These are phyloP conservation scores for Pestalotiopsis sp. DNA, from an alignment of 2,329 filamentous ascomycete species.

Conservation along the genomic window DNA sequence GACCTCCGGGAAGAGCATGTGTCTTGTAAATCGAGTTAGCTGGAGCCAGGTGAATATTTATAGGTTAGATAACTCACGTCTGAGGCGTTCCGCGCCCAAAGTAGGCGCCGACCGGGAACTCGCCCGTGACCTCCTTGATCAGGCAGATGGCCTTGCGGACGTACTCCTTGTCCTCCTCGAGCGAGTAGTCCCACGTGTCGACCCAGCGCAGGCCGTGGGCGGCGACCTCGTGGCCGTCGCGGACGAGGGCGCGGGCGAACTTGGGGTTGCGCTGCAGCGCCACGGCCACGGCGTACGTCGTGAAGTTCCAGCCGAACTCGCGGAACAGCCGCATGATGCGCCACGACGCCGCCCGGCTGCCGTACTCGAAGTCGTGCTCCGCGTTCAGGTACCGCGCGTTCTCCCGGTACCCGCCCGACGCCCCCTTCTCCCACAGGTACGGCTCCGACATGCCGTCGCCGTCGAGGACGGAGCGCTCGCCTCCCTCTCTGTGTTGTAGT, in stretches of 20 bases:
- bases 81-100: conserved; percentile 35
- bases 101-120: conserved; percentile 37
- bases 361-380: conserved; percentile 28
- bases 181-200: conserved; percentile 40
- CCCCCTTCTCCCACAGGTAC: conserved; percentile 28
- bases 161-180: conserved; percentile 40
- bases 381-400: conserved; percentile 23
- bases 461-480: conserved; percentile 27
- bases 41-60: not conserved
- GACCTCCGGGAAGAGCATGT: conserved; percentile 27
- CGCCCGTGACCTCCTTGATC: conserved; percentile 34
- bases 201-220: conserved; percentile 45
- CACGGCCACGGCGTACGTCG: conserved; percentile 41
- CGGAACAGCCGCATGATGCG: conserved; percentile 42
- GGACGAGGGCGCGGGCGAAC: conserved; percentile 40
- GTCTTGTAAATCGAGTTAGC: not conserved
- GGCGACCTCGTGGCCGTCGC: conserved; percentile 43
- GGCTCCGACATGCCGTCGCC: conserved; percentile 26
- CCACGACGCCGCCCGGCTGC: conserved; percentile 33
- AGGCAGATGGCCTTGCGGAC: conserved; percentile 39
- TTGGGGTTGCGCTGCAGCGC: conserved; percentile 42
- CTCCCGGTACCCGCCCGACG: conserved; percentile 24
- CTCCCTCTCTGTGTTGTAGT: conserved; percentile 24
- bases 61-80: conserved; percentile 17
- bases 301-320: conserved; percentile 44